Conservation (phyloP, 768 basidiomycete species). For the Termitomyces sp. region DNA sequence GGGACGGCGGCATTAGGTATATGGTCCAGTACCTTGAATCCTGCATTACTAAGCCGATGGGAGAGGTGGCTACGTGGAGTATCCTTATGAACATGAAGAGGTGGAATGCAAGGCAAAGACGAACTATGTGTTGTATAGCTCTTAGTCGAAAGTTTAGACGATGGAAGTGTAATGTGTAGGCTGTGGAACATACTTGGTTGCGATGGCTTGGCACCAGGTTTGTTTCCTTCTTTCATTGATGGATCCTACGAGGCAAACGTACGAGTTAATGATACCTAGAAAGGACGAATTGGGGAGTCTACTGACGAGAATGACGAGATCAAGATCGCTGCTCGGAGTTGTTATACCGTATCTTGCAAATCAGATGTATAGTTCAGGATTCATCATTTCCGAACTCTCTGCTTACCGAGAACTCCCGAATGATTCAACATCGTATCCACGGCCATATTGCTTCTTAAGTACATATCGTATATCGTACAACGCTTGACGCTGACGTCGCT, state of each 20-base stretch:
- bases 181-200: constrained; percentile 3
- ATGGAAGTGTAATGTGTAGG: neutral
- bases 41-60: constrained; percentile 18
- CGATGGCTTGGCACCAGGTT: constrained; percentile 1
- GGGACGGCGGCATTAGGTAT: constrained; percentile 35
- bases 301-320: constrained; percentile 46
- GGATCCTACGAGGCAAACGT: constrained; percentile 18
- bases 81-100: neutral
- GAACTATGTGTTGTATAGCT: constrained; percentile 21
- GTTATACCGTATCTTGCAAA: constrained; percentile 35
- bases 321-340: constrained; percentile 37
- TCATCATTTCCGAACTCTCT: neutral
- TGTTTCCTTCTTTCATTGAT: constrained; percentile 11
- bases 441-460: constrained; percentile 25
- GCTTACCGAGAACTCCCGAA: constrained; percentile 43
- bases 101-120: neutral
- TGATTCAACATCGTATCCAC: constrained; percentile 24
- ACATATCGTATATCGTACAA: constrained; percentile 15
- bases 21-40: constrained; percentile 24
- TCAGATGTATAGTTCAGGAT: neutral
- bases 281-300: neutral
- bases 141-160: constrained; percentile 8
- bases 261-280: neutral
- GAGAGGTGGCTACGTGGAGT: constrained; percentile 23
- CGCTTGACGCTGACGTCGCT: neutral